Evolutionary conservation across 2,329 filamentous ascomycete genomes (phyloP).

Genomic region (Didymella pinodella): DNA sequence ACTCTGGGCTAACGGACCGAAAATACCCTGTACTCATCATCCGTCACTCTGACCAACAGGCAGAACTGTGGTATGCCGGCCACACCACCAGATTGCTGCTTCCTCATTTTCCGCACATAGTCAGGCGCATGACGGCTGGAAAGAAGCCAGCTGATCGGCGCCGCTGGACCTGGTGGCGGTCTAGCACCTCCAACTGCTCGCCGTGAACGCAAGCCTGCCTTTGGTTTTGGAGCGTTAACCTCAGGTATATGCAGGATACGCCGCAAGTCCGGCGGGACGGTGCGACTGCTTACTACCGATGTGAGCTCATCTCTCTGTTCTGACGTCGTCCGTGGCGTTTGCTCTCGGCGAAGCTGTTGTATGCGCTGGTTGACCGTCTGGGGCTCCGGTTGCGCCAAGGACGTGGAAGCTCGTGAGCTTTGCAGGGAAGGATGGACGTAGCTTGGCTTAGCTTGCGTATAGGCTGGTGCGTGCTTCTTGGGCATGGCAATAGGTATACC

Average conservation of each 20-base stretch:
- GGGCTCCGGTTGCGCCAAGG: slow-evolving; percentile 34
- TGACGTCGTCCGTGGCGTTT: slow-evolving; percentile 49
- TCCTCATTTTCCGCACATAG: slow-evolving; percentile 25
- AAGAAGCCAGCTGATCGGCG: slow-evolving; percentile 57
- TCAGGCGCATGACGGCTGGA: slow-evolving; percentile 43
- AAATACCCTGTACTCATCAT: slow-evolving; percentile 40
- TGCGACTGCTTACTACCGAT: slow-evolving; percentile 51
- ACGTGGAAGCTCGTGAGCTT: slow-evolving; percentile 39
- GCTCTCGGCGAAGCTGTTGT: slow-evolving; percentile 55
- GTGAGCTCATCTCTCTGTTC: slow-evolving; percentile 56
- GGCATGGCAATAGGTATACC: slow-evolving; percentile 50
- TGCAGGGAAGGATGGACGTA: slow-evolving; percentile 51
- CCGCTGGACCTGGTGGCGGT: slow-evolving; percentile 54
- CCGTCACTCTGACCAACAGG: slow-evolving; percentile 34
- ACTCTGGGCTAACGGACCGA: too few species aligned
- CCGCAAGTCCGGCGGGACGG: slow-evolving; percentile 56
- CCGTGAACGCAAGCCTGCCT: slow-evolving; percentile 48
- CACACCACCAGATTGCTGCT: slow-evolving; percentile 22
- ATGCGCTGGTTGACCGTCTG: slow-evolving; percentile 59
- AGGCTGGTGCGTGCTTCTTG: slow-evolving; percentile 56
- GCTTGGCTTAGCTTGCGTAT: slow-evolving; percentile 52
- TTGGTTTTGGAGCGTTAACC: slow-evolving; percentile 56
- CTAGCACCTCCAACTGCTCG: slow-evolving; percentile 39
- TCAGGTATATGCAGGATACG: slow-evolving; percentile 57
- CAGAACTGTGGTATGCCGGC: slow-evolving; percentile 30